Conservation (phyloP, 108 stramenopile species). For the Poteriospumella lacustris region DNA sequence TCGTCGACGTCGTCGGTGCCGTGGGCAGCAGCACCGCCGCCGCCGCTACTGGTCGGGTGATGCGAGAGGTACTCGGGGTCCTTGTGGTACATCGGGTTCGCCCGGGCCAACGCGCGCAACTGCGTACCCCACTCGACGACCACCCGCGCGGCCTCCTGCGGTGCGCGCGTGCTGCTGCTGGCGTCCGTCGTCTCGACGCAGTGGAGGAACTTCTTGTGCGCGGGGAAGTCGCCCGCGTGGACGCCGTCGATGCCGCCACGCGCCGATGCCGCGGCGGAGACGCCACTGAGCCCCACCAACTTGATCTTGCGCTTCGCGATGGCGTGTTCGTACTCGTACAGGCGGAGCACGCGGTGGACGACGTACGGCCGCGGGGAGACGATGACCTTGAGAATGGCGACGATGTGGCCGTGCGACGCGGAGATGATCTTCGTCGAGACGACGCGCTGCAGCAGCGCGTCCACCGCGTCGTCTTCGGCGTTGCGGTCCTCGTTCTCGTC, state of each 20-base stretch:
- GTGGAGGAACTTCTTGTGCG: constrained; percentile 47
- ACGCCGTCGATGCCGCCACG: neutral
- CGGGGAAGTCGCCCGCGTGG: neutral
- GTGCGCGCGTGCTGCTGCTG: neutral
- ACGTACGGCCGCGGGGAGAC: constrained; percentile 35
- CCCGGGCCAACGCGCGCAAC: no score
- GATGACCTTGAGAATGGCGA: constrained; percentile 46
- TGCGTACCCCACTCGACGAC: constrained; percentile 19
- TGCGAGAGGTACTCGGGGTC: neutral
- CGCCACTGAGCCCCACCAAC: neutral
- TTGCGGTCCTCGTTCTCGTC: neutral
- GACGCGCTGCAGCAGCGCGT: neutral
- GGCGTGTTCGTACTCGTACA: constrained; percentile 51
- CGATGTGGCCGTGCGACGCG: constrained; percentile 45
- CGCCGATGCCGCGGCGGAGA: neutral
- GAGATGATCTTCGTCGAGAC: constrained; percentile 32
- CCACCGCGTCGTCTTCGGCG: neutral
- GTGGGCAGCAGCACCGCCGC: constrained; percentile 23
- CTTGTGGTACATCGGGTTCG: neutral
- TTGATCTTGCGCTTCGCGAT: constrained; percentile 48
- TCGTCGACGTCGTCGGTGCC: constrained; percentile 15
- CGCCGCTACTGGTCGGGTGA: neutral
- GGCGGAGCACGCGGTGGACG: constrained; percentile 50
- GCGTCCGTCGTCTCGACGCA: constrained; percentile 39
- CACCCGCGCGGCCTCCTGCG: neutral